phyloP scores from a whole-genome alignment of 176 grass and related monocot genomes.

The Microstegium vimineum region DNA sequence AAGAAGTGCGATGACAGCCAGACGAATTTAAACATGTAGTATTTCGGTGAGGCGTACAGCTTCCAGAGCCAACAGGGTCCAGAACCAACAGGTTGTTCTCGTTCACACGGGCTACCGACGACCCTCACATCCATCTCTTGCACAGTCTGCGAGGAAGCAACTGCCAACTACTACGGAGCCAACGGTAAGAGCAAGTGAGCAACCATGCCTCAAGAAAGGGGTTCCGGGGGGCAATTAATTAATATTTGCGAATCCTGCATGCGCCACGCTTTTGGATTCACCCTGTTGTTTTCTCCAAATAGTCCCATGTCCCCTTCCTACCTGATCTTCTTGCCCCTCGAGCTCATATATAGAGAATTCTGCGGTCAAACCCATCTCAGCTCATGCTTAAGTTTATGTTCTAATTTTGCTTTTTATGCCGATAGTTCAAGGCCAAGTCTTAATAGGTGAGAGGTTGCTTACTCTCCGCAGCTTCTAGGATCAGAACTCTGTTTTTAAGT shows the following conservation, averaged over 20 bases:
- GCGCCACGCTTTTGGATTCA: constrained; percentile 5
- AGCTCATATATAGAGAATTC: background rate
- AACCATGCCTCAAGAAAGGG: background rate
- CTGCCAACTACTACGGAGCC: constrained; percentile 18
- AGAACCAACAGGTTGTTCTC: background rate
- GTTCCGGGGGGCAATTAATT: background rate
- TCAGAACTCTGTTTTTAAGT: background rate
- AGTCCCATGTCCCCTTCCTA: constrained; percentile 13
- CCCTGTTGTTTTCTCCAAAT: constrained; percentile 19
- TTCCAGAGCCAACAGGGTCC: background rate
- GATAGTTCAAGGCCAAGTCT: background rate
- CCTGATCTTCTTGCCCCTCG: constrained; percentile 11
- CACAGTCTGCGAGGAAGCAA: constrained; percentile 32
- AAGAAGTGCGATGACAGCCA: background rate
- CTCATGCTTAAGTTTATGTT: constrained; percentile 1
- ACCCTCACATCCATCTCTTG: constrained; percentile 28
- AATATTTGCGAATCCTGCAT: constrained; percentile 30
- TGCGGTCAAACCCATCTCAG: constrained; percentile 2
- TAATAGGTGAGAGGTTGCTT: constrained; percentile 23
- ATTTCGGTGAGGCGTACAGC: constrained; percentile 4
- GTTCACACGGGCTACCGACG: constrained; percentile 11
- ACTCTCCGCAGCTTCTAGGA: constrained; percentile 14
- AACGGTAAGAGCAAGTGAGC: constrained; percentile 35
- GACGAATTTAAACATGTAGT: background rate
- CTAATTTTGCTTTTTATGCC: background rate